Evolutionary conservation across 2,329 filamentous ascomycete genomes (phyloP).

Genomic region (Beauveria scarabaeidicola): DNA sequence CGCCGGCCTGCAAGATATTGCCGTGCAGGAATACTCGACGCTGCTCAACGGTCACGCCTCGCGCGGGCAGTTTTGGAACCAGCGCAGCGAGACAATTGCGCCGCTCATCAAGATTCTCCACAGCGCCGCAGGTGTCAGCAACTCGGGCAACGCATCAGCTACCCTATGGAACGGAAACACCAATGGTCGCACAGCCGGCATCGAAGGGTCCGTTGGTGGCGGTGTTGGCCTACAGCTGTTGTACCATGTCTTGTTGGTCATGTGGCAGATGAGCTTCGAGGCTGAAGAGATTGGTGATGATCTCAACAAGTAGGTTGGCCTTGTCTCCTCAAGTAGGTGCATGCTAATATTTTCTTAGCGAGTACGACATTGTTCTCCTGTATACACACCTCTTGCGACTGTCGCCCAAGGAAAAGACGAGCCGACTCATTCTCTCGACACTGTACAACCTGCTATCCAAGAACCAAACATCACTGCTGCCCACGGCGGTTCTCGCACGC

Average conservation of each 20-base stretch:
- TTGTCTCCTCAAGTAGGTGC: neutral
- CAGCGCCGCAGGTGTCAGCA: conserved; percentile 63
- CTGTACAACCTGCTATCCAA: conserved; percentile 72
- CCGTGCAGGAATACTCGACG: conserved; percentile 82
- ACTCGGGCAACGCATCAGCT: conserved; percentile 54
- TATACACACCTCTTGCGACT: conserved; percentile 88
- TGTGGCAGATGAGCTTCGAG: conserved; percentile 97
- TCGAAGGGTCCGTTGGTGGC: conserved; percentile 58
- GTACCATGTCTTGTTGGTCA: conserved; percentile 84
- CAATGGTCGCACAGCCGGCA: conserved; percentile 48
- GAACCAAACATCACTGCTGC: conserved; percentile 66
- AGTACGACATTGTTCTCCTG: conserved; percentile 84
- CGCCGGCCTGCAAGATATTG: conserved; percentile 88
- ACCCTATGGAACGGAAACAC: conserved; percentile 52
- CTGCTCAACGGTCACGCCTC: conserved; percentile 68
- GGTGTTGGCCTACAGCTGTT: conserved; percentile 87
- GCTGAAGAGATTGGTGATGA: conserved; percentile 64
- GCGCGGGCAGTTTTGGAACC: conserved; percentile 81
- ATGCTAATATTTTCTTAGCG: conserved; percentile 43
- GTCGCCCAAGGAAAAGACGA: conserved; percentile 97
- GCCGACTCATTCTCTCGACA: conserved; percentile 80
- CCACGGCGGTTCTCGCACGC: conserved; percentile 76
- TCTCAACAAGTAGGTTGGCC: conserved; percentile 66
- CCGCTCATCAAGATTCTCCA: conserved; percentile 77
- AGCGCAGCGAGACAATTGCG: conserved; percentile 73